Base-by-base conservation (phyloP, 495 filamentous ascomycete species). In the Saxophila tyrrhenica region DNA sequence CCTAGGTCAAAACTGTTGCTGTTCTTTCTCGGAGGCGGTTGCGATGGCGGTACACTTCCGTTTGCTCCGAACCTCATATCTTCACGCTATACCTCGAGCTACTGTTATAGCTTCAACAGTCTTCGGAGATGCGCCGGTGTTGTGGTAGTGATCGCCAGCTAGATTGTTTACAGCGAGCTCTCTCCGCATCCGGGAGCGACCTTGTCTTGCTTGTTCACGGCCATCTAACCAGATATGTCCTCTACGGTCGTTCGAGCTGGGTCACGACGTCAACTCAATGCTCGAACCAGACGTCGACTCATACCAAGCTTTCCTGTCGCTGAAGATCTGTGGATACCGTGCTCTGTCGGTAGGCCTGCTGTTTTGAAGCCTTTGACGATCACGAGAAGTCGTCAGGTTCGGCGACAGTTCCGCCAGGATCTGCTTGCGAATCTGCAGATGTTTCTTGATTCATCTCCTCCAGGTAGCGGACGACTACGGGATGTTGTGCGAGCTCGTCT, bases 381-480 rank as follows among this genome's bases (percentile, higher is more conserved):
- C 25, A 53, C 51, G 51, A 53, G 39, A 53, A 53, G 23, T 53
- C 51, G 20, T 53, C 51, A 2, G 13, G n/a, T 21, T 8, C 32
- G 3, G 39, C 7, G 7, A 2, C 50, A 9, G n/a, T 19, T 15
- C 24, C 29, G 7, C 29, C 48, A 13, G 5, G 22, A 8, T 38
- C 21, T n/a, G 21, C 19, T 21, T 22, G 22, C 38, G 8, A 35
- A 17, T 39, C 16, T 24, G 21, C 13, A 5, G 29, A 35, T 13
- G 29, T 35, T 35, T 35, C 51, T 53, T 25, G 21, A 2, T 44
- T 52, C 23, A 54, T 51, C 25, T 19, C 19, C 23, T 51, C 57
- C 2, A 80, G 66, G 62, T 78, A 81, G 3, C 60, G 43, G 29
- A 54, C 57, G 10, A 80, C 76, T 0, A 68, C 61, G 21, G 69